These are phyloP conservation scores for Penicillium robsamsonii DNA, from an alignment of 495 filamentous ascomycete species.

Conservation along the genomic window DNA sequence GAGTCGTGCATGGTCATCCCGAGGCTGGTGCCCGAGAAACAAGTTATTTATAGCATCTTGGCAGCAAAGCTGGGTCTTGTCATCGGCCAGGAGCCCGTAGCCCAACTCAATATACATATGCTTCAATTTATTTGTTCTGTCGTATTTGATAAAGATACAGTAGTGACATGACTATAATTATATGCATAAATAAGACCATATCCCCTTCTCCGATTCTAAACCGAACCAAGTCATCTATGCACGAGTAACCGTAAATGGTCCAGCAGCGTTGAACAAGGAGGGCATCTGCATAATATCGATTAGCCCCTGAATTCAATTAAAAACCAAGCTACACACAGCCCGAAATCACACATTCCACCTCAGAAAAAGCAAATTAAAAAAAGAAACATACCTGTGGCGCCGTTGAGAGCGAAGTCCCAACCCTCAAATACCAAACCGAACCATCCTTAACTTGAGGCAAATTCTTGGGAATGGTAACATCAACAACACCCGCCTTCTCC, in stretches of 20 bases:
- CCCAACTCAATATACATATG: slow-evolving; percentile 3
- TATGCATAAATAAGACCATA: neutral
- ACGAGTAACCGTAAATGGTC: slow-evolving; percentile 28
- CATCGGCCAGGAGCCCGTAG: neutral
- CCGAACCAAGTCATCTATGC: slow-evolving; percentile 11
- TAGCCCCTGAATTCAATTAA: slow-evolving; percentile 4
- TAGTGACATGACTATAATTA: neutral
- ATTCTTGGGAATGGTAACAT: slow-evolving; percentile 30
- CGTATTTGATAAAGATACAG: neutral
- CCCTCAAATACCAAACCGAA: slow-evolving; percentile 36
- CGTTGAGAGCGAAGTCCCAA: slow-evolving; percentile 25
- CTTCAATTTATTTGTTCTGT: neutral
- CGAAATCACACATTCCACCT: neutral
- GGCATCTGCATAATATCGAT: slow-evolving; percentile 27
- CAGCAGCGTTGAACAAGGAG: slow-evolving; percentile 32
- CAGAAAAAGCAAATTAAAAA: neutral
- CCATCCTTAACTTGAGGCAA: slow-evolving; percentile 32
- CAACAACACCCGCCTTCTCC: slow-evolving; percentile 21
- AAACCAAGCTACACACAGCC: neutral
- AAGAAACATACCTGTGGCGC: slow-evolving; percentile 34
- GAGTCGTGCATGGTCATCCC: neutral
- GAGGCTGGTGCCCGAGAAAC: neutral
- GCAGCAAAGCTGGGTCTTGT: neutral
- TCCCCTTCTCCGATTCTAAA: neutral
- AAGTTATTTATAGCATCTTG: neutral